A percentile compares a stretch with the other conserved stretches of the same genome.
phyloP scores from a whole-genome alignment of 352 stramenopile genomes.

The Phytopythium litorale region DNA sequence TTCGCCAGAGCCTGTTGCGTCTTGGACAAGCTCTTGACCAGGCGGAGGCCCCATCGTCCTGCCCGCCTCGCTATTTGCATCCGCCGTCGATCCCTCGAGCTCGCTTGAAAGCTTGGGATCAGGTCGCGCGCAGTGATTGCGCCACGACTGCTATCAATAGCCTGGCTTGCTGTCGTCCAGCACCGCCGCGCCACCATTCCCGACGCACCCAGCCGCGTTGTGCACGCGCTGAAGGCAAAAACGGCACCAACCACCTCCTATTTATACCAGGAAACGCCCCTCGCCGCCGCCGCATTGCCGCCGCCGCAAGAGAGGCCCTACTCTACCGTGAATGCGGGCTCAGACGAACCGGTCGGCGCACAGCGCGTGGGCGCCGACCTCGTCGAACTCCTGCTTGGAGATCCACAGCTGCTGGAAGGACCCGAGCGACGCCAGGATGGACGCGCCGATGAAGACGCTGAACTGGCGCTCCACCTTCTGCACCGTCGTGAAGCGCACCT shows the following conservation, averaged over 20 bases:
- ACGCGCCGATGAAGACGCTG: constrained; percentile 85
- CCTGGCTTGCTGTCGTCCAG: background rate
- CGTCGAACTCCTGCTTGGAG: constrained; percentile 82
- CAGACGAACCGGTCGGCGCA: constrained; percentile 69
- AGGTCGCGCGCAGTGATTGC: background rate
- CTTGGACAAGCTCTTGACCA: background rate
- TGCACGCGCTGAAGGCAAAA: background rate
- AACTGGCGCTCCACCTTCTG: constrained; percentile 85
- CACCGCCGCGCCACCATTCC: background rate
- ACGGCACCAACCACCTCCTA: background rate
- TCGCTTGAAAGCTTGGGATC: background rate
- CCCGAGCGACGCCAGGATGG: constrained; percentile 81
- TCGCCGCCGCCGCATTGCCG: background rate
- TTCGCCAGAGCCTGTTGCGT: background rate
- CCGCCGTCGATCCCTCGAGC: background rate
- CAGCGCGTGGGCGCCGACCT: constrained; percentile 63
- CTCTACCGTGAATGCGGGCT: background rate
- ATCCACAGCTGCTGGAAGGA: constrained; percentile 90
- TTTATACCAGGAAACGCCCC: background rate
- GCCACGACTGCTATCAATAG: background rate
- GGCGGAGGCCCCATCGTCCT: background rate
- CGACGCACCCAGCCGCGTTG: background rate
- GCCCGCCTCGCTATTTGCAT: background rate
- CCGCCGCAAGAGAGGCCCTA: background rate
- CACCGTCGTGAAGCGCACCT: constrained; percentile 81